Evolutionary conservation across 2,329 filamentous ascomycete species (phyloP).

Genomic region (Microascus cirrosus): DNA sequence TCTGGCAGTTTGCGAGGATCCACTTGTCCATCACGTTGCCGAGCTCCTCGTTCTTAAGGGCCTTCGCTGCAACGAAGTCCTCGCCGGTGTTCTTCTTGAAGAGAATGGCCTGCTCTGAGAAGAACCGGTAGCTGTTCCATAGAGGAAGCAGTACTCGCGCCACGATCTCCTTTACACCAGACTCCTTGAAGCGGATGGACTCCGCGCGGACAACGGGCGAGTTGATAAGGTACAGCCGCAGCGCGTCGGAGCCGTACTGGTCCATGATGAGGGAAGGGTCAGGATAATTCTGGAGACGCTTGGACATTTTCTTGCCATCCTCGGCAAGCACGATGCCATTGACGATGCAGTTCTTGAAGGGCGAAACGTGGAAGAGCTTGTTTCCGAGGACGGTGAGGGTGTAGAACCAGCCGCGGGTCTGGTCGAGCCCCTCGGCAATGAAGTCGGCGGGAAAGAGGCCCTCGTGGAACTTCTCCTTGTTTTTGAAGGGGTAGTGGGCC

Average conservation of each 20-base stretch:
- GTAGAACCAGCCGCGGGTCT: slow-evolving; percentile 18
- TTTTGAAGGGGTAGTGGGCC: slow-evolving; percentile 15
- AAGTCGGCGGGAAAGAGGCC: slow-evolving; percentile 15
- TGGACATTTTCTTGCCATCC: slow-evolving; percentile 18
- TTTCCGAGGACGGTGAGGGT: slow-evolving; percentile 14
- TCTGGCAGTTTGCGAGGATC: slow-evolving; percentile 90
- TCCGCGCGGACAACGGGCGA: slow-evolving; percentile 16
- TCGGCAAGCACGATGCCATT: slow-evolving; percentile 16
- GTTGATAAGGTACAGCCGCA: slow-evolving; percentile 16
- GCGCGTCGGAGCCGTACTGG: slow-evolving; percentile 14
- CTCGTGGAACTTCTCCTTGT: slow-evolving; percentile 10
- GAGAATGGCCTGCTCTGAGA: slow-evolving; percentile 13
- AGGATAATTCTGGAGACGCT: slow-evolving; percentile 16
- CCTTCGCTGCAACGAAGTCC: slow-evolving; percentile 8
- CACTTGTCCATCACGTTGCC: slow-evolving; percentile 76
- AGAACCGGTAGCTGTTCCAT: slow-evolving; percentile 17
- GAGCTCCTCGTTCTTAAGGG: slow-evolving; percentile 8
- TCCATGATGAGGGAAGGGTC: slow-evolving; percentile 11
- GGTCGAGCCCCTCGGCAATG: slow-evolving; percentile 15
- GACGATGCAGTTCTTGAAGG: slow-evolving; percentile 16
- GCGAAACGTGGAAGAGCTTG: slow-evolving; percentile 13
- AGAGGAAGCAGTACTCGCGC: slow-evolving; percentile 13
- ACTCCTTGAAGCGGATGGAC: slow-evolving; percentile 14
- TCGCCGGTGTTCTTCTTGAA: slow-evolving; percentile 12
- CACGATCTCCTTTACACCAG: slow-evolving; percentile 14